Conservation (phyloP, 805 yeast species). For the Starmerella floris region DNA sequence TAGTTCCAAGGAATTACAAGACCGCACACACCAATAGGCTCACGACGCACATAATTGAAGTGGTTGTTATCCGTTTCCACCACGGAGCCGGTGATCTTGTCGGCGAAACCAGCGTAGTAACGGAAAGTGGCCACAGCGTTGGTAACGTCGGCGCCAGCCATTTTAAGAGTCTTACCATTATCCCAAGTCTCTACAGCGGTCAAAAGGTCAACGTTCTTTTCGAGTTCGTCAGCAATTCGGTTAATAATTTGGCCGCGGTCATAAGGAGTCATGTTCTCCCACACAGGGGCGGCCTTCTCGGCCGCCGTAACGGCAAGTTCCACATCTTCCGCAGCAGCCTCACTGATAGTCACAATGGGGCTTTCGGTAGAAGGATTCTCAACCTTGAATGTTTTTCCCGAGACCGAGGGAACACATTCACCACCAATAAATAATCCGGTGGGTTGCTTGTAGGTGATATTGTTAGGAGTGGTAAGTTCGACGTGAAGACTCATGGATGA, state of each 20-base stretch:
- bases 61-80: conserved; percentile 46
- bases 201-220: conserved; percentile 53
- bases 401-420: conserved; percentile 38
- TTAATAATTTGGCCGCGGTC: conserved; percentile 48
- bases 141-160: conserved; percentile 38
- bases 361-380: conserved; percentile 66
- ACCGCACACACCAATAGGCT: conserved; percentile 54
- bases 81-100: conserved; percentile 48
- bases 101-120: conserved; percentile 66
- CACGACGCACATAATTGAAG: conserved; percentile 56
- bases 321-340: conserved; percentile 67
- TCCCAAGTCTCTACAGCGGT: conserved; percentile 79
- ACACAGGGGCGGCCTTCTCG: conserved; percentile 51
- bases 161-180: conserved; percentile 60
- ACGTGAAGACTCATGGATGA: conserved; percentile 3
- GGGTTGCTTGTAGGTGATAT: conserved; percentile 53
- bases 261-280: conserved; percentile 59
- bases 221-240: conserved; percentile 70
- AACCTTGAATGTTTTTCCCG: conserved; percentile 47
- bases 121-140: conserved; percentile 44
- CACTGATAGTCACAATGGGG: conserved; percentile 53
- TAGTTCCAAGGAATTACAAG: conserved; percentile 65
- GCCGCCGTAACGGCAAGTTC: conserved; percentile 84
- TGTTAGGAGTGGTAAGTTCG: conserved; percentile 17
- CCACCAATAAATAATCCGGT: conserved; percentile 68